These are phyloP conservation scores for Colletotrichum lupini DNA, from an alignment of 2,329 filamentous ascomycete genomes.

Conservation along the genomic window DNA sequence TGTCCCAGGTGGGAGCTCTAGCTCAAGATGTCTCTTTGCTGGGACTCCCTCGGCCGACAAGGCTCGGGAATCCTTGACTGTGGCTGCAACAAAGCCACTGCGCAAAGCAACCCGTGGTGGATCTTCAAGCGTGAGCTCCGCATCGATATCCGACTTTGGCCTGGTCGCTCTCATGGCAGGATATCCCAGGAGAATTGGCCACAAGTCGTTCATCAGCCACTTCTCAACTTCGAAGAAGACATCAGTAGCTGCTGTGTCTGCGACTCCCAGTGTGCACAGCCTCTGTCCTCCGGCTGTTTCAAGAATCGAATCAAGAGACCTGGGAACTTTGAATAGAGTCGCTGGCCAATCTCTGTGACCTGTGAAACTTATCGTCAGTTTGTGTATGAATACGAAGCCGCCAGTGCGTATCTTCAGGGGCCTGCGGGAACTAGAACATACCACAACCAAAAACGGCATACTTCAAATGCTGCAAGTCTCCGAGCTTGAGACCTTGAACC, in stretches of 20 bases:
- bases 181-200: too few species aligned
- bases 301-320: neutral
- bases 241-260: slow-evolving; percentile 46
- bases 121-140: too few species aligned
- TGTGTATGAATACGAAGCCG: slow-evolving; percentile 75
- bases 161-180: too few species aligned
- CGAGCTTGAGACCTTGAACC: slow-evolving; percentile 59
- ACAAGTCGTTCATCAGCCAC: slow-evolving; percentile 47
- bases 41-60: too few species aligned
- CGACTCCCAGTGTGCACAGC: neutral
- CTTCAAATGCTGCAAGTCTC: slow-evolving; percentile 53
- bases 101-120: too few species aligned
- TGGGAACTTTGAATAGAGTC: too few species aligned
- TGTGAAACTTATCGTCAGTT: slow-evolving; percentile 54
- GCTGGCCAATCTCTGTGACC: too few species aligned
- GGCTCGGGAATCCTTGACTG: too few species aligned
- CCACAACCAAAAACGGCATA: slow-evolving; percentile 76
- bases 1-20: too few species aligned
- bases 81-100: too few species aligned
- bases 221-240: slow-evolving; percentile 60
- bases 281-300: neutral
- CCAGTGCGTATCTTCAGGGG: slow-evolving; percentile 55
- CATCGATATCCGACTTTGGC: too few species aligned
- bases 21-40: too few species aligned
- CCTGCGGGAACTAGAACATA: neutral